phyloP scores from a whole-genome alignment of 495 filamentous ascomycete species.

The Hypoxylon rickii region DNA sequence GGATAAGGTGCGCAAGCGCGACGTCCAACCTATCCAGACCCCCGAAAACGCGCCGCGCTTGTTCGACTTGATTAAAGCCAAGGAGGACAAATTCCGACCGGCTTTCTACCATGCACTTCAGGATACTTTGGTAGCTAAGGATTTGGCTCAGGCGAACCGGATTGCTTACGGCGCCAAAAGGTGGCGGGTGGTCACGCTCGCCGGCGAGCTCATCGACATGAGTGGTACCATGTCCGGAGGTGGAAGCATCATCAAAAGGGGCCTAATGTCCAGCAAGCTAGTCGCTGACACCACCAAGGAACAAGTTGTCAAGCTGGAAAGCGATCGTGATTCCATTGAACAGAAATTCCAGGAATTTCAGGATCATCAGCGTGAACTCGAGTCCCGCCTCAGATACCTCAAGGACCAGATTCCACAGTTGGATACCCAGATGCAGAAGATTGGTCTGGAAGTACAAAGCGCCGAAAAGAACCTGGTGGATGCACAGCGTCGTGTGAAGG shows the following conservation, averaged over 20 bases:
- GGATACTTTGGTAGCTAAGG: slow-evolving; percentile 91
- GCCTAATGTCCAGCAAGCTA: slow-evolving; percentile 94
- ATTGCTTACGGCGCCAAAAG: slow-evolving; percentile 91
- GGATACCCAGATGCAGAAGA: slow-evolving; percentile 91
- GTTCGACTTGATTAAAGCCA: slow-evolving; percentile 90
- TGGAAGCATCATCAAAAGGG: slow-evolving; percentile 83
- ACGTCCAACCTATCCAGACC: slow-evolving; percentile 78
- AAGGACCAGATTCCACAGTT: slow-evolving; percentile 82
- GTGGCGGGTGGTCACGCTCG: slow-evolving; percentile 95
- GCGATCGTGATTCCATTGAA: slow-evolving; percentile 83
- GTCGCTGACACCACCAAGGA: slow-evolving; percentile 83
- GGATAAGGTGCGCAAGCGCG: slow-evolving; percentile 76
- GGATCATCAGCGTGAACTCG: slow-evolving; percentile 75
- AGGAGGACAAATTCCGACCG: slow-evolving; percentile 82
- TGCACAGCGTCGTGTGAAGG: slow-evolving; percentile 78
- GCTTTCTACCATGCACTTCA: slow-evolving; percentile 94
- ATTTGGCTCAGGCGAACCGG: slow-evolving; percentile 90
- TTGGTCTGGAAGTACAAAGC: slow-evolving; percentile 86
- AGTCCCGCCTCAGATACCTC: slow-evolving; percentile 69
- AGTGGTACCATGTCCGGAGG: slow-evolving; percentile 98
- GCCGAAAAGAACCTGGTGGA: slow-evolving; percentile 82
- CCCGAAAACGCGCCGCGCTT: slow-evolving; percentile 90
- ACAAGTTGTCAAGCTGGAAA: slow-evolving; percentile 82
- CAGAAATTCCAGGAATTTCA: slow-evolving; percentile 78
- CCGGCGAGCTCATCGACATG: slow-evolving; percentile 94